Evolutionary conservation across 2,329 filamentous ascomycete genomes (phyloP).

Genomic region (Thielaviopsis ethacetica): DNA sequence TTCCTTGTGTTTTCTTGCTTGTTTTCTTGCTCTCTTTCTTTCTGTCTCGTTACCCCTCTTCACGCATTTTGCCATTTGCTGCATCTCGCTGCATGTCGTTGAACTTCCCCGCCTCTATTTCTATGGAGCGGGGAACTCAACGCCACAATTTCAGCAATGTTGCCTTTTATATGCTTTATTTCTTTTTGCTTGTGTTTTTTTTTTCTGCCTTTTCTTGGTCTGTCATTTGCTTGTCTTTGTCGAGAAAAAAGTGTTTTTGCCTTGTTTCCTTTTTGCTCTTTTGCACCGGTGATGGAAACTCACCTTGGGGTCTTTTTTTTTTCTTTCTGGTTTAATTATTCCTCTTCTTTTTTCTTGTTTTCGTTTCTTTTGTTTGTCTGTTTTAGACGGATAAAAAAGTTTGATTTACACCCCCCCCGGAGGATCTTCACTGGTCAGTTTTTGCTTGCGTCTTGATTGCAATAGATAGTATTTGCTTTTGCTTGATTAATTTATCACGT

Average conservation of each 20-base stretch:
- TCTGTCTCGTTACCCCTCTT: not conserved
- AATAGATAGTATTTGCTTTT: not conserved
- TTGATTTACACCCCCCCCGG: not conserved
- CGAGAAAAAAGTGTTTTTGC: not conserved
- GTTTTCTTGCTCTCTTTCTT: not conserved
- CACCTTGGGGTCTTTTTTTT: not conserved
- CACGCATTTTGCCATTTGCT: not conserved
- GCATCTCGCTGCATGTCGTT: not conserved
- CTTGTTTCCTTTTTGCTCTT: not conserved
- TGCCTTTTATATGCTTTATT: not conserved
- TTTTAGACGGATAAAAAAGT: not conserved
- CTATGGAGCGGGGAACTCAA: not conserved
- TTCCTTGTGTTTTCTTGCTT: not conserved
- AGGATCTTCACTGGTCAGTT: not conserved
- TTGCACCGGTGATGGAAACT: not conserved
- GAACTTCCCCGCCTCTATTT: not conserved
- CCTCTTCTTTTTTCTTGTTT: not conserved
- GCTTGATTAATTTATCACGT: not conserved
- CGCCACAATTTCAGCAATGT: no score
- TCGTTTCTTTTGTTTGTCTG: not conserved
- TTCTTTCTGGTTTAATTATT: not conserved
- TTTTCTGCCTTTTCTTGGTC: not conserved
- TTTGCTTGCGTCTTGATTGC: not conserved
- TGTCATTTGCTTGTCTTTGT: no score
- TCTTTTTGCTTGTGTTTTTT: constrained; percentile 1